These are phyloP conservation scores for Sclerotinia subarctica DNA, from an alignment of 2,329 filamentous ascomycete species.

Conservation along the genomic window DNA sequence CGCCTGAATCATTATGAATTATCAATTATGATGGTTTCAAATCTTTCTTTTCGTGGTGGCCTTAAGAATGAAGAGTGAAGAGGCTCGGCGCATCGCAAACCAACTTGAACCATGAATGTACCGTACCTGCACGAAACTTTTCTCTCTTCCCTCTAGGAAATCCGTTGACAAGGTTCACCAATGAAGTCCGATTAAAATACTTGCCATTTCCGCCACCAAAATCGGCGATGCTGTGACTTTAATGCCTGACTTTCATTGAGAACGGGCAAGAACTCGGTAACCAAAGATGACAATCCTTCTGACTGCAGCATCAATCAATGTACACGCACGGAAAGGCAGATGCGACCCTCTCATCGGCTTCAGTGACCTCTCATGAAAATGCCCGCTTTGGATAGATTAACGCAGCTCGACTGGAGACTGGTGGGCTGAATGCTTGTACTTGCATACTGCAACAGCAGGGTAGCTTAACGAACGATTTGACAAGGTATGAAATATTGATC, in stretches of 20 bases:
- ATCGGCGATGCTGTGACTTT: constrained; percentile 18
- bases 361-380: constrained; percentile 15
- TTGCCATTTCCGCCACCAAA: constrained; percentile 23
- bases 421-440: constrained; percentile 21
- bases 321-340: constrained; percentile 9
- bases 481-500: constrained; percentile 14
- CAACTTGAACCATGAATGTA: constrained; percentile 17
- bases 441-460: constrained; percentile 22
- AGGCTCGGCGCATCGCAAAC: constrained; percentile 23
- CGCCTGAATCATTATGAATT: constrained; percentile 26
- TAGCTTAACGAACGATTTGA: background rate
- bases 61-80: constrained; percentile 19
- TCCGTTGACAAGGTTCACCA: constrained; percentile 2
- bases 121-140: constrained; percentile 14
- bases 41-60: background rate
- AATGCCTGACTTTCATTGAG: constrained; percentile 20
- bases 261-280: constrained; percentile 16
- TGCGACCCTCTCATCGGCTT: constrained; percentile 2
- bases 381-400: constrained; percentile 13
- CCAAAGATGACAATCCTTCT: constrained; percentile 12
- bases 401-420: constrained; percentile 10
- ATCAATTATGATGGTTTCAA: constrained; percentile 18
- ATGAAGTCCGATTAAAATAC: constrained; percentile 5
- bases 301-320: constrained; percentile 14
- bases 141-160: background rate